Evolutionary conservation across 1,284 basidiomycete genomes (phyloP).

Genomic region (Cutaneotrichosporon mucoides): DNA sequence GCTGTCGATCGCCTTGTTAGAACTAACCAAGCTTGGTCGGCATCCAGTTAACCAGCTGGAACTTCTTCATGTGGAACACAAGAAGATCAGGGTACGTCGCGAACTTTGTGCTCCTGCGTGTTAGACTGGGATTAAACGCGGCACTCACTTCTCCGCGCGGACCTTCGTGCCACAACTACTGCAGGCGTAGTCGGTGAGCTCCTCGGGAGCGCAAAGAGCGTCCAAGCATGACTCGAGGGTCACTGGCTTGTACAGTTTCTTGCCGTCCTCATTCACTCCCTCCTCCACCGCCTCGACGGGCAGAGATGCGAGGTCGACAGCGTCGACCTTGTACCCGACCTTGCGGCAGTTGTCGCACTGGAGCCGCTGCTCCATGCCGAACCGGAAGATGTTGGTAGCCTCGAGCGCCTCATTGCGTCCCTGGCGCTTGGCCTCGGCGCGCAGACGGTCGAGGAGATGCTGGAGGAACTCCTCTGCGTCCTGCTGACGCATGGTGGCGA

Average conservation of each 20-base stretch:
- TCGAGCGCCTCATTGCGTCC: slow-evolving; percentile 49
- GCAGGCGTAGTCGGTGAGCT: slow-evolving; percentile 64
- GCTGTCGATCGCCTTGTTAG: not conserved
- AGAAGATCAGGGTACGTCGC: slow-evolving; percentile 84
- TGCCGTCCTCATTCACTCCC: slow-evolving; percentile 59
- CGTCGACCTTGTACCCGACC: slow-evolving; percentile 85
- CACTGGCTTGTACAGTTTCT: slow-evolving; percentile 65
- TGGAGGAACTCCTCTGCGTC: slow-evolving; percentile 94
- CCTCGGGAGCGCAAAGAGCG: slow-evolving; percentile 62
- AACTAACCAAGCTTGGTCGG: slow-evolving; percentile 81
- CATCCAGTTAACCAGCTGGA: slow-evolving; percentile 96
- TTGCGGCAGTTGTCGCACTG: slow-evolving; percentile 75
- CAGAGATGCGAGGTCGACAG: slow-evolving; percentile 71
- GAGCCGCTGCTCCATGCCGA: slow-evolving; percentile 77
- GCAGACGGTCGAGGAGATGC: slow-evolving; percentile 68
- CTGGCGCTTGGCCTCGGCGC: slow-evolving; percentile 61
- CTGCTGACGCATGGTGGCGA: slow-evolving; percentile 94
- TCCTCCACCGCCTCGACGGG: slow-evolving; percentile 65
- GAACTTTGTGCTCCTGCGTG: slow-evolving; percentile 64
- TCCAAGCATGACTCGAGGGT: slow-evolving; percentile 66
- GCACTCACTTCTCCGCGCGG: slow-evolving; percentile 64
- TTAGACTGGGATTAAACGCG: not conserved
- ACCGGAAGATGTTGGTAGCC: slow-evolving; percentile 72
- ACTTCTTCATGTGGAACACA: slow-evolving; percentile 87
- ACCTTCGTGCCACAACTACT: slow-evolving; percentile 62